Evolutionary conservation across 768 basidiomycete genomes (phyloP).

Genomic region (Phylloporus sp.): DNA sequence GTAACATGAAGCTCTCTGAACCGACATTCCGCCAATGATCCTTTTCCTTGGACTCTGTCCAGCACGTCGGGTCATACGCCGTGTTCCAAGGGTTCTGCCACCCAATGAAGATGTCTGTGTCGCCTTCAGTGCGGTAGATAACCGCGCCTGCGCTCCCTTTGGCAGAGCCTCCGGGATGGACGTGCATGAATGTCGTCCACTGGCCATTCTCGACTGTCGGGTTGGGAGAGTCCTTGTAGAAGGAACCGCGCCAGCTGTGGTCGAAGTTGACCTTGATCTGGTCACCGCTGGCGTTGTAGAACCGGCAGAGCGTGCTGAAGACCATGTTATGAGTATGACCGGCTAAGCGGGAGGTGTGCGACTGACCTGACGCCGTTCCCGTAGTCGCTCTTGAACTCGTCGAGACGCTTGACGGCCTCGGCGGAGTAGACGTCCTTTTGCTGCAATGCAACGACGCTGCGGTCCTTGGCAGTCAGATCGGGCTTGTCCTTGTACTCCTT

Average conservation of each 20-base stretch:
- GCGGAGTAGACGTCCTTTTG: not conserved
- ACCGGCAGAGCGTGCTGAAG: not conserved
- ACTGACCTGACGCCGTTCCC: not conserved
- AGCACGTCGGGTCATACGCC: not conserved
- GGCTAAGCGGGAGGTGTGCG: not conserved
- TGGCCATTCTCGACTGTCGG: not conserved
- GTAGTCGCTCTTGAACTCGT: conserved; percentile 1
- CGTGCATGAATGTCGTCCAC: not conserved
- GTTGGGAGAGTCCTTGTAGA: not conserved
- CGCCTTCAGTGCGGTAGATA: not conserved
- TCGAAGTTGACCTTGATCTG: not conserved
- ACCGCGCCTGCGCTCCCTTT: not conserved
- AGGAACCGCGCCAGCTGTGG: not conserved
- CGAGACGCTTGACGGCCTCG: not conserved
- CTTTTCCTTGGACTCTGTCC: not conserved
- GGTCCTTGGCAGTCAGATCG: not conserved
- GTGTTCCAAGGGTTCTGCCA: not conserved
- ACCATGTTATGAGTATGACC: not conserved
- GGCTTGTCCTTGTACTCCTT: not conserved
- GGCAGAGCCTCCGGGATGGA: not conserved
- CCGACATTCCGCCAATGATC: not conserved
- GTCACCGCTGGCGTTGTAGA: not conserved
- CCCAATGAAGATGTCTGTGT: not conserved
- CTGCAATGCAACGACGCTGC: not conserved
- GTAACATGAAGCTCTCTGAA: not conserved